These are phyloP conservation scores for Cordyceps cateniannulata DNA, from an alignment of 2,329 filamentous ascomycete species.

Conservation along the genomic window DNA sequence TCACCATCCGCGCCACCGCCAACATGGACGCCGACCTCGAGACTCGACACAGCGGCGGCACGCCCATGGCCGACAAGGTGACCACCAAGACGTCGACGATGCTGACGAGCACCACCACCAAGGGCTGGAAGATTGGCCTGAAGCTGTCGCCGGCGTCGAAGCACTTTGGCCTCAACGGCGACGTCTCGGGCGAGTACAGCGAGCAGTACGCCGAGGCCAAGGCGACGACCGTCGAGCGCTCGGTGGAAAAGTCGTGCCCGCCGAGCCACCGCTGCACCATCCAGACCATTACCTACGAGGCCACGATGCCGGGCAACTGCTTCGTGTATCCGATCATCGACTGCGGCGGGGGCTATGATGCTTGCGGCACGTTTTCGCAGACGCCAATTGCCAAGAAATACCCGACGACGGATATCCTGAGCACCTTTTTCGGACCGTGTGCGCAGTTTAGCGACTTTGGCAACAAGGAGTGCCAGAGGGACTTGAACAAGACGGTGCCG, in stretches of 20 bases:
- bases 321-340: background rate
- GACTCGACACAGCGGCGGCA: background rate
- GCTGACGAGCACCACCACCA: background rate
- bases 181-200: conserved; percentile 1
- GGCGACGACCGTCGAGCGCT: background rate
- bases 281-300: background rate
- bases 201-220: background rate
- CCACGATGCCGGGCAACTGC: background rate
- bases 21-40: background rate
- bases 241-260: background rate
- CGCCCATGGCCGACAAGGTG: background rate
- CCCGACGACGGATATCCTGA: background rate
- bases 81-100: background rate
- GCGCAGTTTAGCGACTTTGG: background rate
- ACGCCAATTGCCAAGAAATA: background rate
- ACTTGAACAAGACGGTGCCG: background rate
- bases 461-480: background rate
- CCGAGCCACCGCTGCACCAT: background rate
- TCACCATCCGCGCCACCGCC: background rate
- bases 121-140: background rate
- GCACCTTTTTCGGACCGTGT: background rate
- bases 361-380: background rate
- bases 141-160: background rate
- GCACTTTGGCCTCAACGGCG: background rate
- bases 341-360: background rate